Conservation (phyloP, 83 land plant species). For the Picea engelmannii region DNA sequence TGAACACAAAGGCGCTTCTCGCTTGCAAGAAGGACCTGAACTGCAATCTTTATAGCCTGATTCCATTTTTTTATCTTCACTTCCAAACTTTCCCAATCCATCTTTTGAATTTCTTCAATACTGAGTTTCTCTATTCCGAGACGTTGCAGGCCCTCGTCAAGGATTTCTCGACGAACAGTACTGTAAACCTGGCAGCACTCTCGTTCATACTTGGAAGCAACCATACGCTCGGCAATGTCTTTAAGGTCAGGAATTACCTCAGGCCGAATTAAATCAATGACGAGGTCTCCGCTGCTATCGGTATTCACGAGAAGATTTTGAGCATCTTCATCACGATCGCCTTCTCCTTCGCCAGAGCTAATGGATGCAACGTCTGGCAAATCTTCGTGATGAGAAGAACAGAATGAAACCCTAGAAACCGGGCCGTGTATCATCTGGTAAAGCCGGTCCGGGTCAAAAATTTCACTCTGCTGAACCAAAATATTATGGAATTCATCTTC, state of each 20-base stretch:
- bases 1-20: constrained; percentile 64
- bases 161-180: constrained; percentile 44
- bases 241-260: constrained; percentile 52
- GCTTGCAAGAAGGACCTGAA: constrained; percentile 45
- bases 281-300: neutral
- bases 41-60: constrained; percentile 56
- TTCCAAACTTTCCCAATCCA: constrained; percentile 70
- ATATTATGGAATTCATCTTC: constrained; percentile 68
- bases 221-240: constrained; percentile 78
- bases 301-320: constrained; percentile 13
- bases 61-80: constrained; percentile 79
- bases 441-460: constrained; percentile 50
- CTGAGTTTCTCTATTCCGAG: constrained; percentile 74
- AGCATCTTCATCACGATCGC: constrained; percentile 20
- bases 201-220: constrained; percentile 57
- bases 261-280: constrained; percentile 56
- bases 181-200: constrained; percentile 76
- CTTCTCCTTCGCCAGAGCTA: constrained; percentile 18
- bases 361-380: neutral
- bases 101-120: constrained; percentile 82
- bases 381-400: constrained; percentile 3
- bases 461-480: constrained; percentile 43
- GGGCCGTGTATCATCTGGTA: constrained; percentile 41
- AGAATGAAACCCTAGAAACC: constrained; percentile 36
- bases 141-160: constrained; percentile 63